A percentile compares a stretch with the other conserved stretches of the same genome.
Conservation (phyloP, 2,329 filamentous ascomycete genomes). For the Aspergillus intermedius region DNA sequence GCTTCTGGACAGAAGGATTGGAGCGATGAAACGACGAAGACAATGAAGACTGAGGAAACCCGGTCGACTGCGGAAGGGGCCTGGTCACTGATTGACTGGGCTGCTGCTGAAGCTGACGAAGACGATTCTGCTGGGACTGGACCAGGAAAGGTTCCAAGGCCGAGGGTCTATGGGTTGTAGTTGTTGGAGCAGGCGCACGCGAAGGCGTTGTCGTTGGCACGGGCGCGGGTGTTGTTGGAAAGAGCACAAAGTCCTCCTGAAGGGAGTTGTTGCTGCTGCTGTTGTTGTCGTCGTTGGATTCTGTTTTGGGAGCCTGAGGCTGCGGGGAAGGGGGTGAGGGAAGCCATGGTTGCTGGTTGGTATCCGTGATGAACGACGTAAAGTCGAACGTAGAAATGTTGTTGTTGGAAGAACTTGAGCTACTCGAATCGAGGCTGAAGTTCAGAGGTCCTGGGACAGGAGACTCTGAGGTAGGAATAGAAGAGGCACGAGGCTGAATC, state of each 20-base stretch:
- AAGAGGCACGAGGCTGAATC: conserved; percentile 24
- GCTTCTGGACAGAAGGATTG: conserved; percentile 28
- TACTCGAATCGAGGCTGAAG: conserved; percentile 37
- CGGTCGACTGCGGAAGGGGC: conserved; percentile 32
- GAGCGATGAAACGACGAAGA: conserved; percentile 26
- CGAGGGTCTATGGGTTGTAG: conserved; percentile 31
- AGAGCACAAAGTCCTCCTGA: conserved; percentile 42
- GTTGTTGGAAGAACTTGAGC: conserved; percentile 35
- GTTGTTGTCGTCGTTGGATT: conserved; percentile 21
- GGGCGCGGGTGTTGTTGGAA: conserved; percentile 26
- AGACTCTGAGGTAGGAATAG: conserved; percentile 34
- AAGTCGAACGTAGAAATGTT: conserved; percentile 36
- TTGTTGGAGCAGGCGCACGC: conserved; percentile 29
- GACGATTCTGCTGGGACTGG: conserved; percentile 21
- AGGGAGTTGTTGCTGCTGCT: conserved; percentile 27
- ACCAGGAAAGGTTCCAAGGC: conserved; percentile 28
- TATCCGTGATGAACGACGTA: conserved; percentile 46
- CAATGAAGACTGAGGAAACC: conserved; percentile 28
- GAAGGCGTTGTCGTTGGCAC: conserved; percentile 29
- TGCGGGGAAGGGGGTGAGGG: conserved; percentile 37
- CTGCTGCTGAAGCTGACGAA: conserved; percentile 31
- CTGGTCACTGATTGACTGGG: conserved; percentile 31
- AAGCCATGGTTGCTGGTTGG: conserved; percentile 43
- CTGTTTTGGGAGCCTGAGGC: conserved; percentile 36
- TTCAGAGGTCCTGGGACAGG: conserved; percentile 41